Conservation (phyloP, 2,329 filamentous ascomycete species). For the Phoma sp. region DNA sequence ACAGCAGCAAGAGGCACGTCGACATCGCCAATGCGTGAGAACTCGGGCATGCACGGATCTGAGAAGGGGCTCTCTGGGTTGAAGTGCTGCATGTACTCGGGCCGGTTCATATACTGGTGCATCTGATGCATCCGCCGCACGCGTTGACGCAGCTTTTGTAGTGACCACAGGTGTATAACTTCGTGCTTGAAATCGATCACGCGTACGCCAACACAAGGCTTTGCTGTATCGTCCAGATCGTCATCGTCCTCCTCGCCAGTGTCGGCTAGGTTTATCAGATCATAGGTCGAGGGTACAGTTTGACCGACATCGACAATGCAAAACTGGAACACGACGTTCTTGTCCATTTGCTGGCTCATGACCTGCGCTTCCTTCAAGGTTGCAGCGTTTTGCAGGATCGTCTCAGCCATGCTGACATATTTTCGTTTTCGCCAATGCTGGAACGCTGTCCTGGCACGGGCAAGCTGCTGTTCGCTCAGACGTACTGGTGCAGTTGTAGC, state of each 20-base stretch:
- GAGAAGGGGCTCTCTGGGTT: constrained; percentile 92
- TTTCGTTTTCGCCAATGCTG: constrained; percentile 82
- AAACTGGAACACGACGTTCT: constrained; percentile 93
- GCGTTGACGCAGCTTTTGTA: constrained; percentile 88
- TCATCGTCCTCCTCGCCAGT: constrained; percentile 87
- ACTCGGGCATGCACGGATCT: constrained; percentile 89
- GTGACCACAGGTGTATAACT: constrained; percentile 90
- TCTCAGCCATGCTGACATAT: constrained; percentile 93
- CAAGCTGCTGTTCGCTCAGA: constrained; percentile 68
- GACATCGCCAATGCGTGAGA: constrained; percentile 89
- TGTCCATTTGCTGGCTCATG: constrained; percentile 96
- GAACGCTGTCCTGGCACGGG: constrained; percentile 70
- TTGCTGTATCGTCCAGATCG: constrained; percentile 79
- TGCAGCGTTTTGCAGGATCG: constrained; percentile 85
- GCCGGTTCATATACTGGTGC: constrained; percentile 94
- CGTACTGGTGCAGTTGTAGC: constrained; percentile 57
- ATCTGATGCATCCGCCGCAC: constrained; percentile 94
- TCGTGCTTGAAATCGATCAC: constrained; percentile 89
- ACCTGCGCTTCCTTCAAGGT: constrained; percentile 94
- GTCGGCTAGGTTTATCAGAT: constrained; percentile 92
- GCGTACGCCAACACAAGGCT: constrained; percentile 89
- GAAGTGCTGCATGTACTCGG: constrained; percentile 92
- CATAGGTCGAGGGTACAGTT: constrained; percentile 89
- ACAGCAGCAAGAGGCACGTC: constrained; percentile 92
- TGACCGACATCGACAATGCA: constrained; percentile 89